Percentiles rank a stretch among this genome's conserved stretches.
phyloP scores from a whole-genome alignment of 169 alveolate genomes.

The Perkinsus marinus region DNA sequence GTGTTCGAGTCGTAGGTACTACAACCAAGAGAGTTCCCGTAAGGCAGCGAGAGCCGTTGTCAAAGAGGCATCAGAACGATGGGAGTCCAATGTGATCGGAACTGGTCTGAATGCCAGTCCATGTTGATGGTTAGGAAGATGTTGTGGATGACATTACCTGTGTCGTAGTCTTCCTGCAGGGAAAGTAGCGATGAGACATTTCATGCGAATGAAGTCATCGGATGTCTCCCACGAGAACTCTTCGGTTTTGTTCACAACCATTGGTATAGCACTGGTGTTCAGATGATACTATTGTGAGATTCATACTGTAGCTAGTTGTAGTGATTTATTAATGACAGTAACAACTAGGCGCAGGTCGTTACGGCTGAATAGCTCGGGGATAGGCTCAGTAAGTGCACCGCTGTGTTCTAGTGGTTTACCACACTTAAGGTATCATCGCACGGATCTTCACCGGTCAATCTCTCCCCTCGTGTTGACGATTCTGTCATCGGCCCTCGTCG shows the following conservation, averaged over 20 bases:
- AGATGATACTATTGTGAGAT: too few relatives aligned
- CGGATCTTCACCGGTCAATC: neutral
- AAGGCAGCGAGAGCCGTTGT: conserved; percentile 51
- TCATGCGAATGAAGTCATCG: too few relatives aligned
- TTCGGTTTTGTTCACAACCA: too few relatives aligned
- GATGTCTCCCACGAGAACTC: too few relatives aligned
- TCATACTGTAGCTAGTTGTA: too few relatives aligned
- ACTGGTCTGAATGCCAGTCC: neutral
- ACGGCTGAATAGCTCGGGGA: neutral
- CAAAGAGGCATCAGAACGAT: conserved; percentile 40
- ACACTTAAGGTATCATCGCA: neutral
- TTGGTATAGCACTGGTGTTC: too few relatives aligned
- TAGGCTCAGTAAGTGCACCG: neutral
- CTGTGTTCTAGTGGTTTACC: neutral
- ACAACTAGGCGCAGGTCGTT: neutral
- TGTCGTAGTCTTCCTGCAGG: conserved; percentile 47
- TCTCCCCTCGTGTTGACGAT: neutral
- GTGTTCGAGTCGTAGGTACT: neutral
- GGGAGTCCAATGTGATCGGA: conserved; percentile 23
- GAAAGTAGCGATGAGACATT: neutral
- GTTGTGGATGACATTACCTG: conserved; percentile 68
- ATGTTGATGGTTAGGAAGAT: conserved; percentile 25
- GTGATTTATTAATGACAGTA: neutral
- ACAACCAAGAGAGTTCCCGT: conserved; percentile 43
- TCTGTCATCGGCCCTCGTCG: neutral